Conservation (phyloP, 306 rosid genomes). For the Calophaca sinica region DNA sequence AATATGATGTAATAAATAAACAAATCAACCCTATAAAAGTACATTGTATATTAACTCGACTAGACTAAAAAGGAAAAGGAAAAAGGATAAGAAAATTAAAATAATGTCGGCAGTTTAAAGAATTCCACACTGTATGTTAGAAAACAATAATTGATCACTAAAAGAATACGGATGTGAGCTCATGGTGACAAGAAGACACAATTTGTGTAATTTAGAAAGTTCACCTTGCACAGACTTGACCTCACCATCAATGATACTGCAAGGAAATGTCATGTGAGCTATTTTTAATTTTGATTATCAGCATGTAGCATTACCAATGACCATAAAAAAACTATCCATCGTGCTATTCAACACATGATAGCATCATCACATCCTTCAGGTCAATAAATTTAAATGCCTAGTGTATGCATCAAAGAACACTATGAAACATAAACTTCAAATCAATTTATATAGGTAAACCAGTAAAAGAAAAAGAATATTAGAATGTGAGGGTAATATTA, state of each 20-base stretch:
- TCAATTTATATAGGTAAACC: not conserved
- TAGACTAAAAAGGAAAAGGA: no score
- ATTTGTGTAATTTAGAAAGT: conserved; percentile 81
- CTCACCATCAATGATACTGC: conserved; percentile 76
- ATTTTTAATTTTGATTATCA: conserved; percentile 21
- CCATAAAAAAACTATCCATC: not conserved
- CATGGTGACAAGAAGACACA: no score
- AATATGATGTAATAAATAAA: no score
- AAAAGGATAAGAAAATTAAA: no score
- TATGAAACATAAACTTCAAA: conserved; percentile 8
- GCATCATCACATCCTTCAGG: conserved; percentile 16
- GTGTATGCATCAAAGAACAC: not conserved
- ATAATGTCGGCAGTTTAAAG: no score
- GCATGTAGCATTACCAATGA: conserved; percentile 3
- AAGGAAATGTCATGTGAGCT: conserved; percentile 48
- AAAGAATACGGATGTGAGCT: no score
- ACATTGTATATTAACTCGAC: no score
- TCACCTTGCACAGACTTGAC: conserved; percentile 76
- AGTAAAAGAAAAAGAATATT: not conserved
- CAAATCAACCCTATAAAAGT: no score
- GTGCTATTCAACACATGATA: conserved; percentile 27
- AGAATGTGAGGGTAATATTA: not conserved
- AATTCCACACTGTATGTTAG: no score
- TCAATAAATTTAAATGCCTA: conserved; percentile 14
- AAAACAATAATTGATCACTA: no score